Evolutionary conservation across 768 basidiomycete species (phyloP).

Genomic region (Crepidotus variabilis): DNA sequence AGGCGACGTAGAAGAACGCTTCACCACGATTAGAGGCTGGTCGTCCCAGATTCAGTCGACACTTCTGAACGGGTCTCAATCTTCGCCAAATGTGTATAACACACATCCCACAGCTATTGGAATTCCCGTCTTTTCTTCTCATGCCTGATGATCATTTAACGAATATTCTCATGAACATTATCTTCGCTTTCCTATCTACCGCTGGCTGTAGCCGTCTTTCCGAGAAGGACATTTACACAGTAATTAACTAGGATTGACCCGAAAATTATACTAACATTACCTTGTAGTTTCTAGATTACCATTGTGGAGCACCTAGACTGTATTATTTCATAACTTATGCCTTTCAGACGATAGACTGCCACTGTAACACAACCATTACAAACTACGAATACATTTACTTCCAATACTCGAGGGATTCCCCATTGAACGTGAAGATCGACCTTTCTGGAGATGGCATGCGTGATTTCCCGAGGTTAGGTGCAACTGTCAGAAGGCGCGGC

Average conservation of each 20-base stretch:
- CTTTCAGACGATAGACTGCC: neutral
- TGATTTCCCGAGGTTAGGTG: too few relatives aligned
- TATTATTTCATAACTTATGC: neutral
- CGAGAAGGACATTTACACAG: neutral
- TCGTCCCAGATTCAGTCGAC: conserved; percentile 43
- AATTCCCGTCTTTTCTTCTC: neutral
- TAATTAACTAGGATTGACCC: neutral
- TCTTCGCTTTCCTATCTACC: neutral
- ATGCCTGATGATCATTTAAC: neutral
- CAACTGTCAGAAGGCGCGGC: too few relatives aligned
- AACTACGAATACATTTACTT: neutral
- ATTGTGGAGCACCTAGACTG: neutral
- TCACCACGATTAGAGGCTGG: conserved; percentile 47
- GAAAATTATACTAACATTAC: neutral
- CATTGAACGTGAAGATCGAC: too few relatives aligned
- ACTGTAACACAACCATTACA: neutral
- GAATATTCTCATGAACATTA: neutral
- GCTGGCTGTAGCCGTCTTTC: neutral
- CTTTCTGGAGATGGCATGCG: too few relatives aligned
- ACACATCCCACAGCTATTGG: conserved; percentile 4
- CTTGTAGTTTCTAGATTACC: neutral
- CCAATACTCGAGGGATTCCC: neutral
- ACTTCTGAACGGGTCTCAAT: conserved; percentile 38
- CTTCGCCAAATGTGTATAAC: conserved; percentile 27
- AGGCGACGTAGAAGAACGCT: conserved; percentile 34